These are phyloP conservation scores for Sorghum bicolor DNA, from an alignment of 176 grass and related monocot genomes.

Conservation along the genomic window Sorghum_bicolor_NCBIv3 NC_012878.2:7481501-7482000, in stretches of 20 bases:
- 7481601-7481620: neutral
- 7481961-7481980: too few species aligned
- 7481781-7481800: neutral
- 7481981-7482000: too few species aligned
- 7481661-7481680: too few species aligned
- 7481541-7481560: slow-evolving; percentile 14
- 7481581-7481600: neutral
- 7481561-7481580: slow-evolving; percentile 11
- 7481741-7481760: neutral
- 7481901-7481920: neutral
- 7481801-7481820: neutral
- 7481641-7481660: neutral
- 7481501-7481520: neutral
- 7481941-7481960: too few species aligned
- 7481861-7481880: neutral
- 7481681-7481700: too few species aligned
- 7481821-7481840: neutral
- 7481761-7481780: neutral
- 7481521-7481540: neutral
- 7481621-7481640: neutral
- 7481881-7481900: neutral
- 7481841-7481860: neutral
- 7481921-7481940: neutral
- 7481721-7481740: neutral
- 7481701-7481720: neutral